Evolutionary conservation across 1,139 yeast species (phyloP).

Genomic region (Nadsonia starkeyi-henricii): DNA sequence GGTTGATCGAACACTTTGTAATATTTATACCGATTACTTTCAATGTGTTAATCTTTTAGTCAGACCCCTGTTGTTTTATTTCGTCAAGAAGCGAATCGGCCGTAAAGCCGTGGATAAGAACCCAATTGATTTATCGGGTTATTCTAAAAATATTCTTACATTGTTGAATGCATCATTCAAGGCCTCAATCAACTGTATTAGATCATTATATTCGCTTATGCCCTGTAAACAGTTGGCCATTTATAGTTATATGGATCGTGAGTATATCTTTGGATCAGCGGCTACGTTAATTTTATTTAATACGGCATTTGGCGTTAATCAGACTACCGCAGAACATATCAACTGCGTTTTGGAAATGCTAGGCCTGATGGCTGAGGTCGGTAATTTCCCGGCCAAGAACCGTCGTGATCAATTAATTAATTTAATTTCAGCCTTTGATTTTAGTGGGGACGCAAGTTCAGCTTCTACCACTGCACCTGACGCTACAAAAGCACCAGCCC

Average conservation of each 20-base stretch:
- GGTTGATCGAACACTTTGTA: slow-evolving; percentile 49
- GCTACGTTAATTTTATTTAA: slow-evolving; percentile 64
- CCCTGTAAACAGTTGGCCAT: slow-evolving; percentile 70
- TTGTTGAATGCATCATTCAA: slow-evolving; percentile 69
- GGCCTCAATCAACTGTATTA: slow-evolving; percentile 67
- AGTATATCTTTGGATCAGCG: slow-evolving; percentile 67
- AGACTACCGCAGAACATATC: slow-evolving; percentile 55
- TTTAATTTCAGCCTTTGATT: slow-evolving; percentile 12
- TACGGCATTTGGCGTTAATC: slow-evolving; percentile 74
- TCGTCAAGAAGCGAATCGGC: slow-evolving; percentile 54
- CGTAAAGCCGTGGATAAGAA: slow-evolving; percentile 35
- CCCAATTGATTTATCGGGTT: slow-evolving; percentile 53
- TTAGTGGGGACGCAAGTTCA: slow-evolving; percentile 4
- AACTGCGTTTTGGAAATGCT: slow-evolving; percentile 62
- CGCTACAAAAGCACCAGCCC: no score
- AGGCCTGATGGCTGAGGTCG: slow-evolving; percentile 60
- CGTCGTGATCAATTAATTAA: slow-evolving; percentile 11
- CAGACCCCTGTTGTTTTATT: slow-evolving; percentile 65
- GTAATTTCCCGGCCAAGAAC: slow-evolving; percentile 47
- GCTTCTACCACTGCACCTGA: slow-evolving; percentile 1
- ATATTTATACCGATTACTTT: slow-evolving; percentile 73
- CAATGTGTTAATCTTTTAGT: slow-evolving; percentile 78
- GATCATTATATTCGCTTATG: slow-evolving; percentile 57
- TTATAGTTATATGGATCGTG: slow-evolving; percentile 84
- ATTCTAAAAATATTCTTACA: slow-evolving; percentile 53